These are phyloP conservation scores for Carpediemonas membranifera DNA, from an alignment of 78 protist species.

Conservation along the genomic window DNA sequence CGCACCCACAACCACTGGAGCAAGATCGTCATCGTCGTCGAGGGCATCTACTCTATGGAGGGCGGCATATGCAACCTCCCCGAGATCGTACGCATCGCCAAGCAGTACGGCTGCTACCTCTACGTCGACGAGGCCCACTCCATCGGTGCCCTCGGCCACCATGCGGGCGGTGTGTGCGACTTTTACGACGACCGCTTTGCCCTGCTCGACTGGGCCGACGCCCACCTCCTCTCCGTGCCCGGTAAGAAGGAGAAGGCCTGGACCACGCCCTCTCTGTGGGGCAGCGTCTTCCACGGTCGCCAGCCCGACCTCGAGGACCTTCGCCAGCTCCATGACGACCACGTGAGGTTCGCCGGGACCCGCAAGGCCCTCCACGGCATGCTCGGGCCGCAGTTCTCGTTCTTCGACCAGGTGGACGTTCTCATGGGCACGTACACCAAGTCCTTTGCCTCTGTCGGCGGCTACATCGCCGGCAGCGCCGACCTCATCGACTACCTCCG, in stretches of 20 bases:
- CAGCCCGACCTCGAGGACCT: too few species aligned
- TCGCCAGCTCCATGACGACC: too few species aligned
- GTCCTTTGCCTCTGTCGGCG: conserved; percentile 89
- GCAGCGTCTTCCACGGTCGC: too few species aligned
- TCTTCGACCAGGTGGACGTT: conserved; percentile 89
- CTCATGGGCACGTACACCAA: conserved; percentile 99
- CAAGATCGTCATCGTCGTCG: conserved; percentile 82
- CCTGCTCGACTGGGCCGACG: too few species aligned
- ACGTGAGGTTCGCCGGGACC: too few species aligned
- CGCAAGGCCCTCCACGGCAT: too few species aligned
- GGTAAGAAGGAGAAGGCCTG: too few species aligned
- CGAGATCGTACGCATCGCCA: conserved; percentile 68
- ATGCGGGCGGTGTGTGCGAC: conserved; percentile 87
- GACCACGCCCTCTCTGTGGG: too few species aligned
- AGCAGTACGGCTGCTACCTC: conserved; percentile 72
- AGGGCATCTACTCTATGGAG: conserved; percentile 91
- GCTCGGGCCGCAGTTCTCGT: too few species aligned
- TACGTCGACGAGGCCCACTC: conserved; percentile 98
- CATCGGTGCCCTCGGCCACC: conserved; percentile 88
- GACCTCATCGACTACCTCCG: conserved; percentile 41
- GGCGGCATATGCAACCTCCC: conserved; percentile 69
- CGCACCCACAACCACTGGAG: too few species aligned
- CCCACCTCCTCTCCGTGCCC: too few species aligned
- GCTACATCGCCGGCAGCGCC: conserved; percentile 69
- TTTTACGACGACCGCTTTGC: conserved; percentile 38